Evolutionary conservation across 805 yeast genomes (phyloP).

Genomic region (Dipodascus albidus): DNA sequence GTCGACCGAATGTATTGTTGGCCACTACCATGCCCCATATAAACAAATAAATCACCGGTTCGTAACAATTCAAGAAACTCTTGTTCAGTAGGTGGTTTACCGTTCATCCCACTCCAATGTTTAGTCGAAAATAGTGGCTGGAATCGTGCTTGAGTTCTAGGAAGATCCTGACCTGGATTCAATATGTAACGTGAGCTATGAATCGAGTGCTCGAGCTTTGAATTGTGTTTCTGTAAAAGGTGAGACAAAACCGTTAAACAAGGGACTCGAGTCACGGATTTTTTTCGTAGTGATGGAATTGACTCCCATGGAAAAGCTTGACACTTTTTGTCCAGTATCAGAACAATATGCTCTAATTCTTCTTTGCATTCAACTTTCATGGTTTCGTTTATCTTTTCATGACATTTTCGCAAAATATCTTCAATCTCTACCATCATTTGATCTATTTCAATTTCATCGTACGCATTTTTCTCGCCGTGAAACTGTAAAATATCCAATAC

Average conservation of each 20-base stretch:
- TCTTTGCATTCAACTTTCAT: conserved; percentile 5
- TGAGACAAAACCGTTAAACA: conserved; percentile 38
- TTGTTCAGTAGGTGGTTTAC: conserved; percentile 46
- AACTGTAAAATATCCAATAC: conserved; percentile 47
- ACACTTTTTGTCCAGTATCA: conserved; percentile 58
- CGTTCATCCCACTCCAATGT: conserved; percentile 44
- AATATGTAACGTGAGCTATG: conserved; percentile 40
- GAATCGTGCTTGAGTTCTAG: conserved; percentile 49
- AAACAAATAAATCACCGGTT: conserved; percentile 45
- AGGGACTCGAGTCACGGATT: conserved; percentile 67
- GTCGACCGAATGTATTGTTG: conserved; percentile 60
- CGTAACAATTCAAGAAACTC: conserved; percentile 35
- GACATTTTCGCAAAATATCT: conserved; percentile 31
- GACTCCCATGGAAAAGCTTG: conserved; percentile 88
- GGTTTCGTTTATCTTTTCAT: conserved; percentile 4
- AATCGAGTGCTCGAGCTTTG: conserved; percentile 11
- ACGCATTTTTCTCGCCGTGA: conserved; percentile 55
- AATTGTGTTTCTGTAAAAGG: conserved; percentile 20
- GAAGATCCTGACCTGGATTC: conserved; percentile 75
- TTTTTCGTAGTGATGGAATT: conserved; percentile 38
- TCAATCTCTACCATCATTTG: conserved; percentile 42
- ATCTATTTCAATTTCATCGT: conserved; percentile 54
- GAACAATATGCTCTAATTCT: conserved; percentile 42
- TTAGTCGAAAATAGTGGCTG: conserved; percentile 30
- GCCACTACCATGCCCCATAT: conserved; percentile 97